Evolutionary conservation across 2,329 filamentous ascomycete genomes (phyloP), one percentile per base, ranked within the genome.

Genomic region (Xylaria sp.): DNA sequence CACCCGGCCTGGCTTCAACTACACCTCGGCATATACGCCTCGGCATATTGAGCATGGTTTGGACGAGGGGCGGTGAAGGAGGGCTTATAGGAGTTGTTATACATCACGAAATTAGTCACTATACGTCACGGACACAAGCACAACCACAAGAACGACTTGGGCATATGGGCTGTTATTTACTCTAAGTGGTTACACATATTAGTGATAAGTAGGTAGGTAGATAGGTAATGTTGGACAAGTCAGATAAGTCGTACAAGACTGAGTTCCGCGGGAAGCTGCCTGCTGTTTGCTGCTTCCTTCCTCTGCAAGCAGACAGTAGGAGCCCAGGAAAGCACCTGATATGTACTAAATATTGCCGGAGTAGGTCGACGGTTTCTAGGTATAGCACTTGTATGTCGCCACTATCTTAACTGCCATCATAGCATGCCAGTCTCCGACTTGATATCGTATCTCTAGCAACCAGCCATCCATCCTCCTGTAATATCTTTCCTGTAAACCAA

Each of bases 231-330:
- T 25, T 27, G 13, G 31, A 36, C 17, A 44, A 42, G n/a, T 2
- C 13, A 5, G 17, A 17, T 10, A 53, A 31, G 36, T 25, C n/a
- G 13, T 39, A 64, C 50, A 29, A 56, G 42, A 38, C 47, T 42
- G 11, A 31, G 3, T 22, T 51, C 38, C 9, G 20, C 61, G 51
- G 61, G 61, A 61, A 61, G 51, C 27, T 49, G 42, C 65, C n/a
- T 38, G 44, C 10, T 61, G 51, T 61, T 61, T 65, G 61, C 4
- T 61, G 25, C 50, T 55, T 51, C 50, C 25, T 39, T 22, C 3
- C 10, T 9, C 42, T 47, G 11, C 33, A 36, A 9, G 25, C 20
- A 25, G 45, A n/a, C n/a, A n/a, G 36, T 25, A 20, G n/a, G 13
- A 31, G 20, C 13, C 42, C 27, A n/a, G 57, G 57, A 49, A 56